Percentiles rank a stretch among this genome's conserved stretches.
phyloP scores from a whole-genome alignment of 2,329 filamentous ascomycete genomes.

The Ophiostoma himal-ulmi region DNA sequence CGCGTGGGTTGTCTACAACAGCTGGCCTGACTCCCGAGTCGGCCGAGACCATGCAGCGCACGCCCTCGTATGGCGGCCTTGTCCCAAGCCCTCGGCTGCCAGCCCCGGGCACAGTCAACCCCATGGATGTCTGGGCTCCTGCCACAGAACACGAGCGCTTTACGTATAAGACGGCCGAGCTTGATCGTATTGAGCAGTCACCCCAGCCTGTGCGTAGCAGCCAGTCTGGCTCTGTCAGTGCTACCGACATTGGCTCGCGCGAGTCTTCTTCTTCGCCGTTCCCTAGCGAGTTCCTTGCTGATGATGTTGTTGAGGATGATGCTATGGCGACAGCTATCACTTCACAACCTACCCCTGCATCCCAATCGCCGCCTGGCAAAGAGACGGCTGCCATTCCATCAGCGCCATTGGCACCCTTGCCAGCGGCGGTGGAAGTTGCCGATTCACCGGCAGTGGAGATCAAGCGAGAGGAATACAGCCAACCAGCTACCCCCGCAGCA shows the following conservation, averaged over 20 bases:
- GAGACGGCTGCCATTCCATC: neutral
- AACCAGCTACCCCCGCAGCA: neutral
- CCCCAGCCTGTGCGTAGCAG: constrained; percentile 2
- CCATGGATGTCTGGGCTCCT: constrained; percentile 49
- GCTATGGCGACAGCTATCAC: neutral
- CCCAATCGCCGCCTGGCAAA: neutral
- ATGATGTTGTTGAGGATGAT: neutral
- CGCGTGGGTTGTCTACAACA: neutral
- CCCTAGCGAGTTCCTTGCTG: constrained; percentile 11
- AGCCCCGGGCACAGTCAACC: constrained; percentile 46
- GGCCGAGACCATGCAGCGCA: constrained; percentile 23
- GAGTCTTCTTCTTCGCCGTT: neutral
- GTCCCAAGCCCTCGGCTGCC: constrained; percentile 32
- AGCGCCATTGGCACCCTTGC: neutral
- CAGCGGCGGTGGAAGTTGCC: neutral
- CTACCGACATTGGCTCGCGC: neutral
- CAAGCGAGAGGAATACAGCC: neutral
- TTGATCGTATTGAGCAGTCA: constrained; percentile 33
- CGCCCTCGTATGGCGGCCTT: constrained; percentile 23
- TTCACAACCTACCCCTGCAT: neutral
- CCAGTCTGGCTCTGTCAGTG: neutral
- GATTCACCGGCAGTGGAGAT: neutral
- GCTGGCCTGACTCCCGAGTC: constrained; percentile 24
- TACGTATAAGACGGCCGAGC: constrained; percentile 34
- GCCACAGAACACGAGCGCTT: constrained; percentile 35